Conservation (phyloP, 352 stramenopile genomes). For the Globisporangium okanoganense region DNA sequence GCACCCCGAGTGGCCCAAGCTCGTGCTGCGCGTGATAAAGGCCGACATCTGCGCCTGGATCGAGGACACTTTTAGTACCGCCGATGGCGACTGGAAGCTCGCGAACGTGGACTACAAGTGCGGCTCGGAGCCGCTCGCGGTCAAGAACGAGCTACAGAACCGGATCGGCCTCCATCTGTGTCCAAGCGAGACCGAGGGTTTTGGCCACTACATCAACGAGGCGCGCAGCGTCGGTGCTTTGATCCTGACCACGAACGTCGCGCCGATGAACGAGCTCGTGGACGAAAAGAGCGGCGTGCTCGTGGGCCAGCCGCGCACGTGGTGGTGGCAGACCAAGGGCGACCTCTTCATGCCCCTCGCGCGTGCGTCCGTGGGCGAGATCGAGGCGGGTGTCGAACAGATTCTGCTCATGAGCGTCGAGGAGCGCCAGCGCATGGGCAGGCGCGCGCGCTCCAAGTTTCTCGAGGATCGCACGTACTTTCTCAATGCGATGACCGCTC, state of each 20-base stretch:
- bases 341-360: conserved; percentile 83
- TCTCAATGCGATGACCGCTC: conserved; percentile 71
- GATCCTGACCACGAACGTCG: conserved; percentile 72
- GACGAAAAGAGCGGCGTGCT: conserved; percentile 69
- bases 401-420: conserved; percentile 71
- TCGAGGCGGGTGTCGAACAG: conserved; percentile 61
- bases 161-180: conserved; percentile 71
- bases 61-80: conserved; percentile 43
- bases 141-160: conserved; percentile 71
- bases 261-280: conserved; percentile 85
- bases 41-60: conserved; percentile 63
- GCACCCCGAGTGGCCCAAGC: conserved; percentile 70
- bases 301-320: conserved; percentile 43
- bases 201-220: conserved; percentile 86
- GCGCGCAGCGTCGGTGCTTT: conserved; percentile 68
- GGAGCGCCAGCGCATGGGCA: conserved; percentile 70
- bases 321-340: conserved; percentile 82
- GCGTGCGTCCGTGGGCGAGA: conserved; percentile 52
- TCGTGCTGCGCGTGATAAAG: conserved; percentile 70
- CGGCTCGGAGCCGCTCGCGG: conserved; percentile 40
- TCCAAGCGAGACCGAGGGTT: conserved; percentile 75
- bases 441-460: conserved; percentile 61
- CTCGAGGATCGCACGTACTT: conserved; percentile 79
- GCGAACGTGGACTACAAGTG: conserved; percentile 79
- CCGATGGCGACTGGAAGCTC: conserved; percentile 44